A percentile compares a stretch with the other conserved stretches of the same genome.
phyloP scores from a whole-genome alignment of 2,329 filamentous ascomycete genomes.

The Fusarium sp. region DNA sequence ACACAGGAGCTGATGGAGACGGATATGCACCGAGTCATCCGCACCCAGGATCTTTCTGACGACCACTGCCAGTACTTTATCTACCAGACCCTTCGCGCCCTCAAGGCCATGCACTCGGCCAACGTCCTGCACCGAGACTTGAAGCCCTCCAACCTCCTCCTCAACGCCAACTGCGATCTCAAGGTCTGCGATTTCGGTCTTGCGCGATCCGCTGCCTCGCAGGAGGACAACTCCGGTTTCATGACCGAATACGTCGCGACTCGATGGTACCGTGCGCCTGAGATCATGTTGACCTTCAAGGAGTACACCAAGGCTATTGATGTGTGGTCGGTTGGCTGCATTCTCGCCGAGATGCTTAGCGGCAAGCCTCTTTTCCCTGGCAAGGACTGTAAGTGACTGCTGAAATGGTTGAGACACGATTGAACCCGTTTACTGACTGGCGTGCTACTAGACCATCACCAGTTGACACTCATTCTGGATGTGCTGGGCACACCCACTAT shows the following conservation, averaged over 20 bases:
- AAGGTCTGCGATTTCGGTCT: conserved; percentile 99
- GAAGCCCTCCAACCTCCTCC: conserved; percentile 94
- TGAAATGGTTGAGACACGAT: not conserved
- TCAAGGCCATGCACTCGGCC: conserved; percentile 99
- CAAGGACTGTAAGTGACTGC: conserved; percentile 84
- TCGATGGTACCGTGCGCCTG: conserved; percentile 97
- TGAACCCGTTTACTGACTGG: conserved; percentile 9
- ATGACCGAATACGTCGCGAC: conserved; percentile 99
- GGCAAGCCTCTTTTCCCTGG: conserved; percentile 98
- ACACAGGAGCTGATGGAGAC: conserved; percentile 96
- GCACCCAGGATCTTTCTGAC: conserved; percentile 97
- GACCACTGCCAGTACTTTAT: conserved; percentile 99
- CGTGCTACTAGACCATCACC: conserved; percentile 83
- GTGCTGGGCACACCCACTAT: conserved; percentile 98
- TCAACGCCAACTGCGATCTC: conserved; percentile 98
- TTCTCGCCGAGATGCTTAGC: conserved; percentile 97
- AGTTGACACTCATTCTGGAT: conserved; percentile 95
- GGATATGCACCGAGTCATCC: conserved; percentile 99
- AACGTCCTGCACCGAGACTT: conserved; percentile 97
- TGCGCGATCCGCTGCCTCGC: conserved; percentile 92
- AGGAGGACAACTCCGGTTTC: conserved; percentile 99
- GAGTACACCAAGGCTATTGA: conserved; percentile 99
- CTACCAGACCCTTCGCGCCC: conserved; percentile 95
- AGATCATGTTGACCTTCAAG: conserved; percentile 99
- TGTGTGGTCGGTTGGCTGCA: conserved; percentile 98